Evolutionary conservation across 257 asterid species (phyloP), one percentile per base, ranked within the genome.

Genomic region (Nemophila menziesii): DNA sequence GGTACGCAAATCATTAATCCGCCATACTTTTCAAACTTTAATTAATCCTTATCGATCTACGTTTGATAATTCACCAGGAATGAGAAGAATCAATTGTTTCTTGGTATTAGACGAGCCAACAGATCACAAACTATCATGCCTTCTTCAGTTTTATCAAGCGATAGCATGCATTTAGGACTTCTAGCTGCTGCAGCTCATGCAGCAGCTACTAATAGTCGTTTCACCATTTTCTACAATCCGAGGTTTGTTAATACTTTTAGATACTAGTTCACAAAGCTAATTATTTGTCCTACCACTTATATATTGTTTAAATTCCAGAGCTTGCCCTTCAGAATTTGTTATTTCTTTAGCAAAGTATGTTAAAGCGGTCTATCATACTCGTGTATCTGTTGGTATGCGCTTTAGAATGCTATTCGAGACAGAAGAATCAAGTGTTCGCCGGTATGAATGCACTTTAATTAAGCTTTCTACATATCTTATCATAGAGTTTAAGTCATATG

Each of bases 141-240:
- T 13, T 82, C 92, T 4, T 75, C 94, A 3, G 92, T 82, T 58
- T 46, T 82, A 54, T 82, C 94, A 4, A 78, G 94, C 58, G 94
- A 82, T 52, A 82, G 94, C 49, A 82, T 82, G 94, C 94, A 82
- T 69, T 58, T 78, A 9, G 94, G 94, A 21, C 83, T 82, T 56
- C 80, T 82, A 41, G 94, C 94, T 47, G 86, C 94, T 47, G 94
- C 94, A 27, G 92, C 94, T 37, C 94, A 82, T 61, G 94, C 94
- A 42, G 81, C 92, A 22, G 63, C 86, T 14, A 82, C 92, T 16
- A 66, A 70, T 39, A 78, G 87, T 61, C 83, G 92, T 37, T 82
- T 82, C 66, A 79, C 92, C 34, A 69, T 82, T 46, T 82, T 82
- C 49, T 79, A 63, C 49, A 82, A 82, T 68, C 92, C 94, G 33